These are phyloP conservation scores for Phytophthora ohioensis DNA, from an alignment of 352 stramenopile genomes.

Conservation along the genomic window DNA sequence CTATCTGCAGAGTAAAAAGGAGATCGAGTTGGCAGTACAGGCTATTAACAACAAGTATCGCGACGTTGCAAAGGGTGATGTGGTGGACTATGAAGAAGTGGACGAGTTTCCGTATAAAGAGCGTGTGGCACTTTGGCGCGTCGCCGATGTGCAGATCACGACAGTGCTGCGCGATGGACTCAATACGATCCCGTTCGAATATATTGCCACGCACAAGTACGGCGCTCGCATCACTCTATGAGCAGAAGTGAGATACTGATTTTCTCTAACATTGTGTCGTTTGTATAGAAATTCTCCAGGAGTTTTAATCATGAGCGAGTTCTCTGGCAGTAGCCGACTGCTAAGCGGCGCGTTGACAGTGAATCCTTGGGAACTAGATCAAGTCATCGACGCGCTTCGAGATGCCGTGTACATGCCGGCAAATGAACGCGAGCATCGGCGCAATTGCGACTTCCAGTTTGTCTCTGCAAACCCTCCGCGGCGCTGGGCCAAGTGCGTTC, in stretches of 20 bases:
- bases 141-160: constrained; percentile 80
- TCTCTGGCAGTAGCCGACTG: constrained; percentile 95
- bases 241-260: background rate
- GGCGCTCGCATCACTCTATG: constrained; percentile 6
- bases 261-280: constrained; percentile 3
- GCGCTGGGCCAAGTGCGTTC: constrained; percentile 77
- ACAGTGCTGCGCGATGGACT: constrained; percentile 79
- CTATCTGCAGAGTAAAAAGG: constrained; percentile 94
- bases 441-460: constrained; percentile 84
- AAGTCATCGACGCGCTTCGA: constrained; percentile 75
- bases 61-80: constrained; percentile 52
- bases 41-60: constrained; percentile 93
- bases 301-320: constrained; percentile 97
- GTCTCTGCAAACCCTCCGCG: constrained; percentile 72
- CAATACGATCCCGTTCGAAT: constrained; percentile 88
- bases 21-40: constrained; percentile 91
- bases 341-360: constrained; percentile 96
- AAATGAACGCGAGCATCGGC: constrained; percentile 75
- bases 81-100: constrained; percentile 84
- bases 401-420: constrained; percentile 79
- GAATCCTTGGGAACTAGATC: constrained; percentile 97
- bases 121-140: constrained; percentile 79
- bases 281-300: constrained; percentile 67
- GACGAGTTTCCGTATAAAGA: constrained; percentile 76
- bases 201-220: constrained; percentile 82